Base-by-base conservation (phyloP, 148 eudicot genomes). In the Bassia scoparia region DNA sequence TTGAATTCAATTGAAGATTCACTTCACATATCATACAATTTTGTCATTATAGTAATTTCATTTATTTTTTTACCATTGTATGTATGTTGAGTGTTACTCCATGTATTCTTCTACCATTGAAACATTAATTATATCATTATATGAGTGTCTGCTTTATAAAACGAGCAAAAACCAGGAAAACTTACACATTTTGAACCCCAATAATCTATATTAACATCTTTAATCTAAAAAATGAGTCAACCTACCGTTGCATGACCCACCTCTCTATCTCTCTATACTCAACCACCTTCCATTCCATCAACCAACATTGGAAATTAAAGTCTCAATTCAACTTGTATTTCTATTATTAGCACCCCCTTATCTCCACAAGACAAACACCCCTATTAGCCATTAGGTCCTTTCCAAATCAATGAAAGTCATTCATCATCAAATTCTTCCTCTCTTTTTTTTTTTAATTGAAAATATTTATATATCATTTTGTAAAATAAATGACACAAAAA, bases 301-400 rank as follows among this genome's bases (percentile, higher is more conserved):
- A 35, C 35, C 10, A 62, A 35, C 21, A 35, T 34, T 33, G 41
- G 7, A 31, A 61, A 31, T 33, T 0, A 18, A 61, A 61, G 41
- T 34, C 46, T 35, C 18, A 61, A 61, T 11, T 61, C 5, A 6
- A 14, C 2, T 12, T 5, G 2, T 3, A 12, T 29, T 7, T 3
- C 2, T 18, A 34, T 1, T 20, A 21, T 1, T 20, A 21, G 24
- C 44, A 61, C 66, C 26, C 68, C 49, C 69, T 44, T 41, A 24
- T 66, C 26, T 41, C 50, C 69, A 41, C 53, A 66, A 66, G 69
- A 66, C 69, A 43, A 66, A 62, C 24, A 27, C 62, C 34, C 17
- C 15, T 26, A 11, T 66, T 41, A 13, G 21, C 52, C 33, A 66
- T 43, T 20, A 66, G 33, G 5, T 17, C 69, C 50, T 66, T 43